Evolutionary conservation across 1,284 basidiomycete genomes (phyloP).

Genomic region (Heterobasidion irregulare): DNA sequence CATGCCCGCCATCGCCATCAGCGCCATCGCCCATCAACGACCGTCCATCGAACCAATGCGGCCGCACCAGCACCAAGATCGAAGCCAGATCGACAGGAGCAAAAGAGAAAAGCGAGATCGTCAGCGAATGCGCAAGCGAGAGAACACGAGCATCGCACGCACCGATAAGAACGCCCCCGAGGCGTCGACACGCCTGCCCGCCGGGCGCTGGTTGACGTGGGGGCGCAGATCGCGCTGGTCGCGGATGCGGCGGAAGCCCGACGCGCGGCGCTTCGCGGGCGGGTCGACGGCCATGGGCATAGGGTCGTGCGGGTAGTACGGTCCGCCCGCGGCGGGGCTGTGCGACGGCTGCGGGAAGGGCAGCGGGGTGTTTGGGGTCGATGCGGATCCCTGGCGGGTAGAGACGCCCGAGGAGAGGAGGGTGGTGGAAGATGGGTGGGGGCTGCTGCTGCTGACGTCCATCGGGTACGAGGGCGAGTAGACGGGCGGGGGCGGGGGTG

Average conservation of each 20-base stretch:
- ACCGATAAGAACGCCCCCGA: constrained; percentile 62
- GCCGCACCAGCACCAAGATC: background rate
- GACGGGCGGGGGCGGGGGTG: constrained; percentile 22
- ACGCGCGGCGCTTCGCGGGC: constrained; percentile 58
- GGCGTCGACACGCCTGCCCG: constrained; percentile 57
- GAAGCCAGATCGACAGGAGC: constrained; percentile 11
- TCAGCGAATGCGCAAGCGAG: background rate
- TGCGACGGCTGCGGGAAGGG: constrained; percentile 49
- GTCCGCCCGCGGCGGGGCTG: constrained; percentile 29
- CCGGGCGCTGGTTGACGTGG: constrained; percentile 46
- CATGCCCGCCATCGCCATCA: background rate
- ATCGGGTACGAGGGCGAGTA: constrained; percentile 37
- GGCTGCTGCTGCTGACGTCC: constrained; percentile 40
- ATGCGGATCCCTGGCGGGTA: constrained; percentile 39
- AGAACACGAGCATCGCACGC: constrained; percentile 13
- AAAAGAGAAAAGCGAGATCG: background rate
- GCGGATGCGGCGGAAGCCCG: constrained; percentile 65
- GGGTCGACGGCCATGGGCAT: constrained; percentile 60
- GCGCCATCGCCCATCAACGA: background rate
- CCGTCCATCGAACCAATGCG: background rate
- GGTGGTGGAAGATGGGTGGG: constrained; percentile 40
- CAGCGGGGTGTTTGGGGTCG: constrained; percentile 62
- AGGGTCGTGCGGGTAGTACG: constrained; percentile 53
- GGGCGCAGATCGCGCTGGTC: constrained; percentile 66
- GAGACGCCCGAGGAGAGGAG: constrained; percentile 7